A percentile compares a stretch with the other conserved stretches of the same genome.
These are phyloP conservation scores for Chaetomiaceae sp. DNA, from an alignment of 2,329 filamentous ascomycete genomes.

Conservation along the genomic window DNA sequence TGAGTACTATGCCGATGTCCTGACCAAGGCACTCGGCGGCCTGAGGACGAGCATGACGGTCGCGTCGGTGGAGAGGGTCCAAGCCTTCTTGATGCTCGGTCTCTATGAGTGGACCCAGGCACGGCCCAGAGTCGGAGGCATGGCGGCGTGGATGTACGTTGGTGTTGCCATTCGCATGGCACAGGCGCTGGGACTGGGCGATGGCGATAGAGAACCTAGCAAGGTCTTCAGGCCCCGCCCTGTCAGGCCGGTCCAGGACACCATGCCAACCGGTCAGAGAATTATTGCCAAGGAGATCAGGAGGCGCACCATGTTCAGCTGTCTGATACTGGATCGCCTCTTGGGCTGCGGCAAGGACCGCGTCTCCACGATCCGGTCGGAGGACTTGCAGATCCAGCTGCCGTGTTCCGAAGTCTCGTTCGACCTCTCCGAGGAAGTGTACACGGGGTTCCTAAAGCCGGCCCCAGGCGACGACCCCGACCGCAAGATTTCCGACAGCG, in stretches of 20 bases:
- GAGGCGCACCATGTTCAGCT: conserved; percentile 70
- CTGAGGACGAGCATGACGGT: conserved; percentile 44
- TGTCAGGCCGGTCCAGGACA: conserved; percentile 1
- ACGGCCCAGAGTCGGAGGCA: conserved; percentile 44
- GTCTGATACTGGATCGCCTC: conserved; percentile 67
- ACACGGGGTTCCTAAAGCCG: conserved; percentile 44
- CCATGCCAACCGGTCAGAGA: conserved; percentile 23
- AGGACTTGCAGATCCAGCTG: conserved; percentile 60
- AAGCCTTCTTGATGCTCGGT: conserved; percentile 66
- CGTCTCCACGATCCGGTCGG: conserved; percentile 53
- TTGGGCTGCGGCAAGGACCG: conserved; percentile 61
- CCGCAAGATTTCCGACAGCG: conserved; percentile 40
- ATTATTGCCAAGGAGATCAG: conserved; percentile 60
- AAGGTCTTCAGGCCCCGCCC: conserved; percentile 17
- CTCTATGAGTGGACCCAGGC: conserved; percentile 68
- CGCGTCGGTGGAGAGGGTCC: conserved; percentile 59
- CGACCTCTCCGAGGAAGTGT: conserved; percentile 54
- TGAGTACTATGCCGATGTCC: conserved; percentile 59
- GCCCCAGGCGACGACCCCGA: conserved; percentile 21
- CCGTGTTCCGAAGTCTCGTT: conserved; percentile 65
- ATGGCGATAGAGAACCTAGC: conserved; percentile 41
- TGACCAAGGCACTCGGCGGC: conserved; percentile 48
- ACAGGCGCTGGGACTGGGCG: conserved; percentile 57
- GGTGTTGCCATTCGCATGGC: conserved; percentile 62
- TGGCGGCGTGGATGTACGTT: conserved; percentile 62